A percentile compares a stretch with the other conserved stretches of the same genome.
These are phyloP conservation scores for Aureoboletus auriporus DNA, from an alignment of 768 basidiomycete genomes.

Conservation along the genomic window DNA sequence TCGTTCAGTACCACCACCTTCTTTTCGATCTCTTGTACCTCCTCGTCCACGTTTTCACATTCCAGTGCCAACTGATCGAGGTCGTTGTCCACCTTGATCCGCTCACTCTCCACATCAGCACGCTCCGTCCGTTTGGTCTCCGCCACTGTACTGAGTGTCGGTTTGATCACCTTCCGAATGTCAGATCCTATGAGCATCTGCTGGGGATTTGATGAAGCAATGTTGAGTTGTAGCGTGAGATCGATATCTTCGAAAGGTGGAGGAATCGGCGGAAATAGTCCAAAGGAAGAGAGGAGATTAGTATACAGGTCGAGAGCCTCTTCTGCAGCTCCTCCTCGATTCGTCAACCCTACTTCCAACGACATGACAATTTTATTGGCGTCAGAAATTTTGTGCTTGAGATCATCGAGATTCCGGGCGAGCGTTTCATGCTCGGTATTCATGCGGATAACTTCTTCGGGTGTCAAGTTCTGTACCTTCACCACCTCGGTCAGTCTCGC, in stretches of 20 bases:
- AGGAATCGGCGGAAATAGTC: conserved; percentile 70
- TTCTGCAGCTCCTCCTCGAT: conserved; percentile 77
- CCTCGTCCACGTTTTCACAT: conserved; percentile 80
- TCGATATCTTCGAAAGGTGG: conserved; percentile 69
- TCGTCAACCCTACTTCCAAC: conserved; percentile 80
- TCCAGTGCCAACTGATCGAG: conserved; percentile 72
- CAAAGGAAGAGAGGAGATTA: conserved; percentile 67
- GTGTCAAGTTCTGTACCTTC: conserved; percentile 82
- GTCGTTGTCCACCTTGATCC: conserved; percentile 78
- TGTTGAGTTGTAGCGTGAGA: conserved; percentile 78
- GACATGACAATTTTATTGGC: conserved; percentile 69
- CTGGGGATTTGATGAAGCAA: conserved; percentile 66
- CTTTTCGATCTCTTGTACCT: conserved; percentile 68
- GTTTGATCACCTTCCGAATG: conserved; percentile 69
- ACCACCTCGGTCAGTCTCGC: conserved; percentile 62
- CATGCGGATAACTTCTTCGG: conserved; percentile 90
- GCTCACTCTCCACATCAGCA: conserved; percentile 69
- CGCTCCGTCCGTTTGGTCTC: conserved; percentile 69
- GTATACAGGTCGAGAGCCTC: conserved; percentile 79
- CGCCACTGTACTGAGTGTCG: conserved; percentile 67
- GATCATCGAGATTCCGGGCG: conserved; percentile 66
- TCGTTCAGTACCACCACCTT: conserved; percentile 66
- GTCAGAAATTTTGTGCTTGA: conserved; percentile 72
- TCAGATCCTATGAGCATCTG: conserved; percentile 67
- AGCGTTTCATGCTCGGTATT: conserved; percentile 84